Evolutionary conservation across 345 rosid species (phyloP).

Genomic region (Capsella bursapastoris): DNA sequence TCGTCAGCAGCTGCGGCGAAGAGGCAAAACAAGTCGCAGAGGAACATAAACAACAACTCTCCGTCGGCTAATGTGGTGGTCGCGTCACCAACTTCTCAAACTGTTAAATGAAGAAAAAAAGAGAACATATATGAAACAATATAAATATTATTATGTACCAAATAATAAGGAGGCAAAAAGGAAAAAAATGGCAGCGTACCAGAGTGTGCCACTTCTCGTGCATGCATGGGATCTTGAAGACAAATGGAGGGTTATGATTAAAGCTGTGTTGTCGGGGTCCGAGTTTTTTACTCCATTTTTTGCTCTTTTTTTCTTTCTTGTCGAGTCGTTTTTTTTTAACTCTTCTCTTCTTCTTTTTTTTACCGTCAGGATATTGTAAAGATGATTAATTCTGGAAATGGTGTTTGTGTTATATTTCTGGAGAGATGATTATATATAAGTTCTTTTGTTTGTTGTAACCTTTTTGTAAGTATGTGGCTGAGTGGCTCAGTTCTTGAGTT

Average conservation of each 20-base stretch:
- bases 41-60: slow-evolving; percentile 53
- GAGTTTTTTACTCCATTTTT: slow-evolving; percentile 30
- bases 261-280: slow-evolving; percentile 31
- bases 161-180: slow-evolving; percentile 18
- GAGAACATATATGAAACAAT: not conserved
- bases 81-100: slow-evolving; percentile 41
- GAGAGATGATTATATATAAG: slow-evolving; percentile 17
- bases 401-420: slow-evolving; percentile 35
- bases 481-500: slow-evolving; percentile 22
- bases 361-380: slow-evolving; percentile 36
- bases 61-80: slow-evolving; percentile 42
- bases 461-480: not conserved
- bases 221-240: slow-evolving; percentile 52
- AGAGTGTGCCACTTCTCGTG: slow-evolving; percentile 46
- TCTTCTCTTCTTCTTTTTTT: not conserved
- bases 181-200: slow-evolving; percentile 30
- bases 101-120: slow-evolving; percentile 27
- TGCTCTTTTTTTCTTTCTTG: not conserved
- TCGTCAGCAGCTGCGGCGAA: slow-evolving; percentile 44
- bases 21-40: slow-evolving; percentile 71
- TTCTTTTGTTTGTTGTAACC: slow-evolving; percentile 11
- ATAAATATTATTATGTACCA: slow-evolving; percentile 32
- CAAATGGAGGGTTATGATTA: slow-evolving; percentile 43
- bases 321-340: not conserved
- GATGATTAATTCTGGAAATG: slow-evolving; percentile 38